Evolutionary conservation across 2,329 filamentous ascomycete species (phyloP).

Genomic region (Drechmeria coniospora): DNA sequence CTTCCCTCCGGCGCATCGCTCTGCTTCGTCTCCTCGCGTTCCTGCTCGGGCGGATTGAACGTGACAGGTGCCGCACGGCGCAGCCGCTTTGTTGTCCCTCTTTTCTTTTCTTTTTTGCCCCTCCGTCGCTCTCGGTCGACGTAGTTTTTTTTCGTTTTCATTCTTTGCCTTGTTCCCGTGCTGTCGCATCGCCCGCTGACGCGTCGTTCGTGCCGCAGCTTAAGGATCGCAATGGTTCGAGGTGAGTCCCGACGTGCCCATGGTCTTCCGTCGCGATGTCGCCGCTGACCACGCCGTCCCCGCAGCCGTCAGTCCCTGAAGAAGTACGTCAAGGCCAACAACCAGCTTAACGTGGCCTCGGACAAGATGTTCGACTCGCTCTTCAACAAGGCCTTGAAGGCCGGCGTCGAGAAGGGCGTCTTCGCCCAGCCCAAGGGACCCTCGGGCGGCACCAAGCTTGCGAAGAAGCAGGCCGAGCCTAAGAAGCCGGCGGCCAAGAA

Average conservation of each 20-base stretch:
- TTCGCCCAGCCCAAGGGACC: constrained; percentile 86
- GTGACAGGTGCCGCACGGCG: too few relatives aligned
- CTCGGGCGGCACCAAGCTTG: constrained; percentile 84
- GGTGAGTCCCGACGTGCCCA: constrained; percentile 10
- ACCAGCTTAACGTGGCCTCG: constrained; percentile 25
- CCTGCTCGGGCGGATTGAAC: too few relatives aligned
- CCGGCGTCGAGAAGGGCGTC: constrained; percentile 71
- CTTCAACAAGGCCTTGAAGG: constrained; percentile 74
- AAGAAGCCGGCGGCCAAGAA: constrained; percentile 22
- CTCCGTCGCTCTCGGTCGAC: too few relatives aligned
- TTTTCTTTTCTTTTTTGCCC: too few relatives aligned
- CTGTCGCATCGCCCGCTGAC: too few relatives aligned
- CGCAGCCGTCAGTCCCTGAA: constrained; percentile 42
- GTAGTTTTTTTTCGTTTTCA: too few relatives aligned
- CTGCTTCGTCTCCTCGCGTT: neutral
- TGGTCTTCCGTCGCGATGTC: constrained; percentile 1
- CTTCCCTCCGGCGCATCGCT: constrained; percentile 21
- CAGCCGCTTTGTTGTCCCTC: too few relatives aligned
- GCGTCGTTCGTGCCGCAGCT: constrained; percentile 26
- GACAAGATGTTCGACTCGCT: constrained; percentile 51
- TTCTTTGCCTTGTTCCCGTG: neutral
- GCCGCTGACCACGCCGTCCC: constrained; percentile 5
- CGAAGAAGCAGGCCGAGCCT: constrained; percentile 49
- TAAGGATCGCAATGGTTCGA: constrained; percentile 46
- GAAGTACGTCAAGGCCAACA: constrained; percentile 45